phyloP scores from a whole-genome alignment of 2,329 filamentous ascomycete species.

The Penicillium sp. region DNA sequence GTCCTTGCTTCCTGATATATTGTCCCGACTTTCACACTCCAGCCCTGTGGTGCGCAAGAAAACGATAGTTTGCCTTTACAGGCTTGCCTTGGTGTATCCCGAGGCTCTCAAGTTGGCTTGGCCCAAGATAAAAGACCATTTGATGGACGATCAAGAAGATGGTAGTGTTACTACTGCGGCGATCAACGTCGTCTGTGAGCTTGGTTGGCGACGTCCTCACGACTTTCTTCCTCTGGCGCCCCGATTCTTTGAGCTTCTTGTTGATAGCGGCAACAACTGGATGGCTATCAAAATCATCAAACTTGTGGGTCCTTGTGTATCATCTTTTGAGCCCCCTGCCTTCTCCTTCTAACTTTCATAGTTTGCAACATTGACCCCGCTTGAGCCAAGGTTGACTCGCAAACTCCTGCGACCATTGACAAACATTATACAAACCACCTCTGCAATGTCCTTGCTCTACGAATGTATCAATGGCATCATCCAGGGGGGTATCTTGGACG shows the following conservation, averaged over 20 bases:
- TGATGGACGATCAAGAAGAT: conserved; percentile 88
- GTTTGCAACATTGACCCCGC: conserved; percentile 91
- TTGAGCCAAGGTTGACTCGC: conserved; percentile 86
- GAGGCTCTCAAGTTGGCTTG: conserved; percentile 89
- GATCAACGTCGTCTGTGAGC: conserved; percentile 93
- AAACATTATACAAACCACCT: conserved; percentile 88
- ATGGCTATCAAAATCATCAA: conserved; percentile 99
- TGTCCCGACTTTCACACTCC: conserved; percentile 84
- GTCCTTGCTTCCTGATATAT: conserved; percentile 79
- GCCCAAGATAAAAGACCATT: conserved; percentile 93
- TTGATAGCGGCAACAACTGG: conserved; percentile 95
- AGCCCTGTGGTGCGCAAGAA: conserved; percentile 88
- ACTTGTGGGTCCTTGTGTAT: conserved; percentile 58
- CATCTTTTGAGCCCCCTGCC: neutral
- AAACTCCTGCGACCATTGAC: conserved; percentile 90
- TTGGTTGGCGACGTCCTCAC: conserved; percentile 88
- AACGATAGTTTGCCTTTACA: conserved; percentile 89
- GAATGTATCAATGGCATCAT: conserved; percentile 99
- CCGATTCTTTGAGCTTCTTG: conserved; percentile 84
- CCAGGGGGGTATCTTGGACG: conserved; percentile 88
- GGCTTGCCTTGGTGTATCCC: conserved; percentile 91
- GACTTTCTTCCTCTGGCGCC: conserved; percentile 93
- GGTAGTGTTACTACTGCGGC: conserved; percentile 92
- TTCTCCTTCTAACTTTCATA: conserved; percentile 41
- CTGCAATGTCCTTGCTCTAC: conserved; percentile 96